Percentiles rank a stretch among this genome's conserved stretches.
phyloP scores from a whole-genome alignment of 2,329 filamentous ascomycete species.

The Trichophyton schoenleinii region DNA sequence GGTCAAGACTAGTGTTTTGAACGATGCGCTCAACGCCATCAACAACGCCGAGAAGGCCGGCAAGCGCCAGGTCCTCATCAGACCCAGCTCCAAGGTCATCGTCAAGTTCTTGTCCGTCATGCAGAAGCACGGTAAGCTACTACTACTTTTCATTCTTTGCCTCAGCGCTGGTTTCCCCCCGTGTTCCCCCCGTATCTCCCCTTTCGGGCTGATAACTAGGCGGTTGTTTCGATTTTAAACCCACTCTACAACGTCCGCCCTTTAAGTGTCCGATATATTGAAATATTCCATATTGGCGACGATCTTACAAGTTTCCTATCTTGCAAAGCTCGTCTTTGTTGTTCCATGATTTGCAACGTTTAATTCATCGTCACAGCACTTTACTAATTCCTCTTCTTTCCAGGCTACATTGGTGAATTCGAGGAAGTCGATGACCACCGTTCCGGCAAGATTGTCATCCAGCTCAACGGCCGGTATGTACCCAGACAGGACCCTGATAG shows the following conservation, averaged over 20 bases:
- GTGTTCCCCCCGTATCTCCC: constrained; percentile 10
- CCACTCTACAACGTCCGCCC: constrained; percentile 77
- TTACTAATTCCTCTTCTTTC: constrained; percentile 39
- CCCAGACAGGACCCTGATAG: background rate
- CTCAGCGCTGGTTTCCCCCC: constrained; percentile 1
- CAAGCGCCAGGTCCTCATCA: constrained; percentile 98
- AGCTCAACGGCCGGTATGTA: constrained; percentile 80
- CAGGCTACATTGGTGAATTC: constrained; percentile 98
- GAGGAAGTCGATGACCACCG: constrained; percentile 99
- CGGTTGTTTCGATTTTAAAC: constrained; percentile 60
- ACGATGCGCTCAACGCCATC: constrained; percentile 98
- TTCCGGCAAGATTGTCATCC: constrained; percentile 98
- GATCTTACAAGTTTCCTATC: constrained; percentile 93
- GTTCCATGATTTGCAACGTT: constrained; percentile 70
- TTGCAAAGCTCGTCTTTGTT: constrained; percentile 16
- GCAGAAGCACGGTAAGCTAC: constrained; percentile 92
- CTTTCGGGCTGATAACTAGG: constrained; percentile 99
- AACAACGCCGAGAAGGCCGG: constrained; percentile 99
- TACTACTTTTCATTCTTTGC: constrained; percentile 5
- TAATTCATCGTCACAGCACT: constrained; percentile 75
- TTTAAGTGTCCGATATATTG: constrained; percentile 99
- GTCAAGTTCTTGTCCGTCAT: constrained; percentile 98
- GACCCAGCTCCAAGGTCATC: constrained; percentile 98
- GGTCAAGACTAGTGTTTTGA: constrained; percentile 98
- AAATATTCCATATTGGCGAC: constrained; percentile 46